Conservation (phyloP, 1,139 yeast species). For the Yamadazyma mexicana region DNA sequence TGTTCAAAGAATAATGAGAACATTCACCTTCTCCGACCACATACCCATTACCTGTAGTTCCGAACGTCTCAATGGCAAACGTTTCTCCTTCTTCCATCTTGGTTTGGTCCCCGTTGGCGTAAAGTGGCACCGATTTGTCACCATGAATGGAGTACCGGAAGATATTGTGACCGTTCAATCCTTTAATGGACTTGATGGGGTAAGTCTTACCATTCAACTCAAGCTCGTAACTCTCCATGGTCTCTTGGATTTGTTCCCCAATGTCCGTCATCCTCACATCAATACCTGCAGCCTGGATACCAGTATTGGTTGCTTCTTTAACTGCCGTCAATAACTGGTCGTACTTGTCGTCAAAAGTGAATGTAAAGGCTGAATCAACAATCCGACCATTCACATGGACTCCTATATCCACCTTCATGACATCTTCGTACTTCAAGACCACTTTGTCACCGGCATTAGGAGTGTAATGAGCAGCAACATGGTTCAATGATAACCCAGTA, state of each 20-base stretch:
- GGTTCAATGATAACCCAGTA: conserved; percentile 89
- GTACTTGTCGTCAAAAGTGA: conserved; percentile 82
- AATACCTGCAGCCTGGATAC: conserved; percentile 89
- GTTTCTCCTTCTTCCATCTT: conserved; percentile 99
- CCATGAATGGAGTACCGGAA: conserved; percentile 83
- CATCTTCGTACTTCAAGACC: conserved; percentile 80
- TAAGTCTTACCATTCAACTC: conserved; percentile 83
- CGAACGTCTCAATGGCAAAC: conserved; percentile 97
- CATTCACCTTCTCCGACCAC: conserved; percentile 88
- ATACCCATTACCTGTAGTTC: conserved; percentile 92
- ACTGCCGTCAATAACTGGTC: conserved; percentile 82
- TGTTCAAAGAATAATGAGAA: conserved; percentile 81
- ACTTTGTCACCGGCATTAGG: conserved; percentile 94
- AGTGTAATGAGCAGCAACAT: conserved; percentile 96
- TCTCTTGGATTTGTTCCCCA: conserved; percentile 95
- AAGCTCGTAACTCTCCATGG: conserved; percentile 94
- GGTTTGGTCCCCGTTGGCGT: conserved; percentile 87
- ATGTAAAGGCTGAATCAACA: conserved; percentile 93
- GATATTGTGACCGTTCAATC: conserved; percentile 93
- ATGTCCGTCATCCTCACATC: conserved; percentile 94
- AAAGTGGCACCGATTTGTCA: conserved; percentile 95
- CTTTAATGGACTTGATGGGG: conserved; percentile 86
- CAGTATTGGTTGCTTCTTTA: conserved; percentile 90
- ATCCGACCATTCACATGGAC: conserved; percentile 96
- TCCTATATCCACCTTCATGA: conserved; percentile 96